Evolutionary conservation across 2,329 filamentous ascomycete species (phyloP).

Genomic region (Monosporascus sp.): DNA sequence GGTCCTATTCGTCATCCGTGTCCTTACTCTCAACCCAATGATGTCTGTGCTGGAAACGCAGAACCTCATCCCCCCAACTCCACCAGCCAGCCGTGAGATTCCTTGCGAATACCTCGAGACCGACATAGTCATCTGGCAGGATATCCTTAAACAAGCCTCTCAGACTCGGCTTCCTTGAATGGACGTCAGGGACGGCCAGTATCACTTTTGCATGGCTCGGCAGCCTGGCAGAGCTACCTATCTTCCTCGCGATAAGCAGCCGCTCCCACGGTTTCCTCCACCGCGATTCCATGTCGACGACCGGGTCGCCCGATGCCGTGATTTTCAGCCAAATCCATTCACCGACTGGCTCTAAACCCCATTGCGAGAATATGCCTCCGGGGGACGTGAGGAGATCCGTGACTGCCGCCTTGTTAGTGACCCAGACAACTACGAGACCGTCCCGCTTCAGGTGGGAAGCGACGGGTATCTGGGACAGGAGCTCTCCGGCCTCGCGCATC

Average conservation of each 20-base stretch:
- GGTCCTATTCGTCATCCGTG: slow-evolving; percentile 7
- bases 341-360: slow-evolving; percentile 59
- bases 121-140: slow-evolving; percentile 46
- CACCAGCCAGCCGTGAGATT: slow-evolving; percentile 72
- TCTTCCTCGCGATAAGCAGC: slow-evolving; percentile 54
- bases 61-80: slow-evolving; percentile 69
- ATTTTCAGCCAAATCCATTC: slow-evolving; percentile 81
- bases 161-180: slow-evolving; percentile 74
- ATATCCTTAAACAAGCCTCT: slow-evolving; percentile 52
- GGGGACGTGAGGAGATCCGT: slow-evolving; percentile 48
- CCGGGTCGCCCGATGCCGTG: slow-evolving; percentile 57
- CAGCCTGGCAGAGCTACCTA: slow-evolving; percentile 23
- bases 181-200: slow-evolving; percentile 66
- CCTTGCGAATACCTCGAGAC: slow-evolving; percentile 72
- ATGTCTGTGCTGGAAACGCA: slow-evolving; percentile 60
- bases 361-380: slow-evolving; percentile 56
- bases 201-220: slow-evolving; percentile 50
- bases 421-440: slow-evolving; percentile 66
- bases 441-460: slow-evolving; percentile 44
- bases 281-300: slow-evolving; percentile 51
- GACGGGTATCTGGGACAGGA: slow-evolving; percentile 54
- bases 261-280: slow-evolving; percentile 77
- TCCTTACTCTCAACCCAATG: slow-evolving; percentile 36
- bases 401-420: slow-evolving; percentile 65
- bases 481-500: slow-evolving; percentile 38